A percentile compares a stretch with the other conserved stretches of the same genome.
phyloP scores from a whole-genome alignment of 2,329 filamentous ascomycete genomes.

The Colletotrichum tropicale region DNA sequence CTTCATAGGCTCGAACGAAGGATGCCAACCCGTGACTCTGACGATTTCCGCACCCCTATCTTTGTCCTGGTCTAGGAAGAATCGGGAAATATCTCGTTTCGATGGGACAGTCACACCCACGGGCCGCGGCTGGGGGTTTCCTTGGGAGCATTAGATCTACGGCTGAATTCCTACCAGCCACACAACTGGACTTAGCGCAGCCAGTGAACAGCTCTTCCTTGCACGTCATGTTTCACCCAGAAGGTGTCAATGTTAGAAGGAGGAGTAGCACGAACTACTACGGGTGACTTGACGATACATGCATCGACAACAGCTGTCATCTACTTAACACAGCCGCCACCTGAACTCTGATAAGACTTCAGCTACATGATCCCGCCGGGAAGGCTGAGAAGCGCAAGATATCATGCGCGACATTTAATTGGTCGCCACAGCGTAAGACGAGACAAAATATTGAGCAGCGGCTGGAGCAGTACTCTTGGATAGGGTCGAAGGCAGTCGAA shows the following conservation, averaged over 20 bases:
- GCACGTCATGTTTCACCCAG: background rate
- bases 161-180: background rate
- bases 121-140: background rate
- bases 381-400: background rate
- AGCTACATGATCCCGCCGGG: background rate
- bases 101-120: background rate
- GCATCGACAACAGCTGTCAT: background rate
- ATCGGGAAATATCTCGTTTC: background rate
- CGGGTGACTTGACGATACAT: background rate
- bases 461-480: background rate
- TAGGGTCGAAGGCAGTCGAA: background rate
- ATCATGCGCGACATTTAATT: background rate
- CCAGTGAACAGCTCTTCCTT: background rate
- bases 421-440: background rate
- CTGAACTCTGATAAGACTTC: background rate
- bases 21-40: rapidly evolving
- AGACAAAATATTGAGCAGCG: background rate
- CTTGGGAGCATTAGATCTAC: background rate
- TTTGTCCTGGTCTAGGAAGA: background rate
- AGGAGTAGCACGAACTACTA: background rate
- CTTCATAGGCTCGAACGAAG: background rate
- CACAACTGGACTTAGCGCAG: background rate
- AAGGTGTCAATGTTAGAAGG: background rate
- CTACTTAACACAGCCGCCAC: background rate
- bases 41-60: background rate